Conservation (phyloP, 1,284 basidiomycete species). For the Cutaneotrichosporon dermatis region DNA sequence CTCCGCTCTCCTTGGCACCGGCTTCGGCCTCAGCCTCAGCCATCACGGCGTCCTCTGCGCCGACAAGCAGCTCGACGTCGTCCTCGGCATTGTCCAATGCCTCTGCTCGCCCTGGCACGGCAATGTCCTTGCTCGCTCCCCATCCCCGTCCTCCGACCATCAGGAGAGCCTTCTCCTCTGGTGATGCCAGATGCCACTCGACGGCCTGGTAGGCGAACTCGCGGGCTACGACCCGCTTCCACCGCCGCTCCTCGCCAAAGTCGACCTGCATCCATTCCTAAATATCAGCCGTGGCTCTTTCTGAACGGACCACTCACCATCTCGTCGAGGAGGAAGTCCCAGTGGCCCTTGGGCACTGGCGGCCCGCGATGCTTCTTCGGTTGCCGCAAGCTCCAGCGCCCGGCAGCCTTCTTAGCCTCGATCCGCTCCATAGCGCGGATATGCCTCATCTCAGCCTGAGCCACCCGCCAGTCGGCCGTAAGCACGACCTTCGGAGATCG, state of each 20-base stretch:
- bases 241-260: conserved; percentile 86
- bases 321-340: conserved; percentile 95
- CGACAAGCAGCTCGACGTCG: conserved; percentile 43
- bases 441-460: conserved; percentile 68
- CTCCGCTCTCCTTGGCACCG: conserved; percentile 11
- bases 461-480: conserved; percentile 52
- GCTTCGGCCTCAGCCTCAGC: conserved; percentile 20
- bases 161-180: conserved; percentile 61
- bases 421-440: conserved; percentile 78
- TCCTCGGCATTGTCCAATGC: conserved; percentile 30
- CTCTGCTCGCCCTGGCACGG: conserved; percentile 25
- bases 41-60: conserved; percentile 21
- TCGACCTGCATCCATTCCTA: conserved; percentile 97
- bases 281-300: conserved; percentile 2
- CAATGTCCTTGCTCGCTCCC: conserved; percentile 28
- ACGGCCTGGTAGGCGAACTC: conserved; percentile 77
- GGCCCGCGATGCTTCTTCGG: conserved; percentile 90
- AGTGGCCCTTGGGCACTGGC: conserved; percentile 76
- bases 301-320: conserved; percentile 60
- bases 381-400: conserved; percentile 89
- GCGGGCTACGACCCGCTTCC: conserved; percentile 84
- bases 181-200: conserved; percentile 76
- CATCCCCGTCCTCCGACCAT: conserved; percentile 54
- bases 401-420: conserved; percentile 73
- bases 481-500: conserved; percentile 40